These are phyloP conservation scores for Phlebiopsis flavidoalba DNA, from an alignment of 768 basidiomycete genomes.

Conservation along the genomic window DNA sequence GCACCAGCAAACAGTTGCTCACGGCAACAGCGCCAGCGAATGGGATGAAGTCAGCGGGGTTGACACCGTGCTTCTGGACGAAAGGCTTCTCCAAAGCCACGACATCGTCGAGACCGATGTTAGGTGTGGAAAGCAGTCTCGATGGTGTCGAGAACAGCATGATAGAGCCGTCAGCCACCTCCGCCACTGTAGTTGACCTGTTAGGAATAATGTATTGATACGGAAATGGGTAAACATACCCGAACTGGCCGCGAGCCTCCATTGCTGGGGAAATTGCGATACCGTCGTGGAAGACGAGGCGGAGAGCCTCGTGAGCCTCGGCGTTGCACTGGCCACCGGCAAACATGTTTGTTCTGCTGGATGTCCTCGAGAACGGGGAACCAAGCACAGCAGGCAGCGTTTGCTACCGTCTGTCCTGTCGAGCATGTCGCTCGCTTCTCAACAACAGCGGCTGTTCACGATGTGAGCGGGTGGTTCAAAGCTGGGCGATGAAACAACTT, in stretches of 20 bases:
- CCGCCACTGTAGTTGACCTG: too few species aligned
- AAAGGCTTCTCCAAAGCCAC: conserved; percentile 27
- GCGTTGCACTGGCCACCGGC: conserved; percentile 26
- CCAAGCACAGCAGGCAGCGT: conserved; percentile 28
- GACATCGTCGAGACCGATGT: conserved; percentile 35
- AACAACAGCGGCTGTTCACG: conserved; percentile 15
- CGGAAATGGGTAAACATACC: conserved; percentile 14
- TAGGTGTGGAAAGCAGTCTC: conserved; percentile 39
- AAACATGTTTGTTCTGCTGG: conserved; percentile 23
- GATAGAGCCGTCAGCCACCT: background rate
- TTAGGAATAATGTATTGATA: too few species aligned
- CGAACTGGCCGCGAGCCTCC: conserved; percentile 16
- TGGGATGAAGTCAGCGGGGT: conserved; percentile 40
- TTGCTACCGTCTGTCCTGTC: conserved; percentile 25
- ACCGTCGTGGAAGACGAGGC: conserved; percentile 24
- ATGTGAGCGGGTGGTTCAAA: background rate
- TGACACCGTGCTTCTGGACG: conserved; percentile 30
- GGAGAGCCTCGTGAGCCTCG: conserved; percentile 24
- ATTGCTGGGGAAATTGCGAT: conserved; percentile 10
- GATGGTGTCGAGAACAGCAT: conserved; percentile 35
- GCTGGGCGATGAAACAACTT: background rate
- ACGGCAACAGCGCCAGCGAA: conserved; percentile 31
- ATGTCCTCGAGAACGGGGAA: conserved; percentile 29
- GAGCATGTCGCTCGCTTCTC: conserved; percentile 23
- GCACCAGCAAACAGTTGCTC: conserved; percentile 35